Base-by-base conservation (phyloP, 139 green algal species). In the Picochlorum costavermella region DNA sequence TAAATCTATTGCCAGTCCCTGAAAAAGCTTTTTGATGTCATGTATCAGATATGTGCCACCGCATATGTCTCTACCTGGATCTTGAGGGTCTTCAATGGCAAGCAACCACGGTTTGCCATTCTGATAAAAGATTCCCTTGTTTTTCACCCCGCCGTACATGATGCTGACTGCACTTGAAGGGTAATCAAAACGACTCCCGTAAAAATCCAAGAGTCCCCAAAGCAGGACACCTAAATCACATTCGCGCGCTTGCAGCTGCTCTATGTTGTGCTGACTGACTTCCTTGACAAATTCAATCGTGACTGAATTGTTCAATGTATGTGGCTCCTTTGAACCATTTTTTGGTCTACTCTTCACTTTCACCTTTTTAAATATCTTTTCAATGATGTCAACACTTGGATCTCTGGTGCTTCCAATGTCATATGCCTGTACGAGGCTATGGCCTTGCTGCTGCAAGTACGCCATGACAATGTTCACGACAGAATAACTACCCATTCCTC, bases 401-500 rank as follows among this genome's bases (percentile, higher is more conserved):
- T 40, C 33, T 11, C 11, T 40, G 33, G 33, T 40, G 33, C 33
- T 40, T 13, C 33, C 33, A 8, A 40, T 40, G 11, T 40, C 33
- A 8, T 40, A 40, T 40, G 25, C 50, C 25, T 33, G 14, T n/a
- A 25, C 50, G 17, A 63, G 43, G 14, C n/a, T 30, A 62, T 68
- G 72, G 2, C 70, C 70, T 28, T 53, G 46, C 57, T 77, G 57
- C 53, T 86, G 79, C 44, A 93, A 70, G 68, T 93, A 81, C 23
- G 83, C 79, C 3, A 88, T 61, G 31, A 75, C 73, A 71, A 95
- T 81, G 67, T 87, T 88, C 51, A 84, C 62, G 0, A 91, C 33
- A n/a, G 71, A 69, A 74, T 94, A 95, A 60, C 60, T 80, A 30
- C 65, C 78, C 26, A 94, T 63, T 23, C 84, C 86, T 8, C 86